Conservation (phyloP, 768 basidiomycete species). For the Lenzites betulinus region DNA sequence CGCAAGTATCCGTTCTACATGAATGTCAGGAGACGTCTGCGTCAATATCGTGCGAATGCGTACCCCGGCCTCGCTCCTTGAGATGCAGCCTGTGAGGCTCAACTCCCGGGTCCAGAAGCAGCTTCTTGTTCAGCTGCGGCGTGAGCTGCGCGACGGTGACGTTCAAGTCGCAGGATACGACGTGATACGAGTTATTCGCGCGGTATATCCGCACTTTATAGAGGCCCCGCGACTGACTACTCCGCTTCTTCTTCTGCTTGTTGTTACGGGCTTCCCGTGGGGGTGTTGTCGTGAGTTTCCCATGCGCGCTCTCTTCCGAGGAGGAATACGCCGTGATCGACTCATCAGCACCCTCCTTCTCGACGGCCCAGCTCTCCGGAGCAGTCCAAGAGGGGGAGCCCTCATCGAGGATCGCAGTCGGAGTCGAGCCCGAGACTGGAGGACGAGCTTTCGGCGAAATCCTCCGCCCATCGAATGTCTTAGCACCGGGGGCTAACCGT, state of each 20-base stretch:
- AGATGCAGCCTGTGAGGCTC: conserved; percentile 73
- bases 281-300: conserved; percentile 10
- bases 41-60: conserved; percentile 25
- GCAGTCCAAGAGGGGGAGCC: conserved; percentile 53
- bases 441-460: conserved; percentile 54
- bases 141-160: conserved; percentile 73
- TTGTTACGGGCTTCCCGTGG: background rate
- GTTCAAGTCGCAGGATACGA: conserved; percentile 60
- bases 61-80: conserved; percentile 76
- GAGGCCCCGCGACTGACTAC: conserved; percentile 11
- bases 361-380: conserved; percentile 79
- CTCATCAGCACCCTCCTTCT: conserved; percentile 44
- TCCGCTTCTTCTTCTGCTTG: conserved; percentile 23
- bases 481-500: conserved; percentile 22
- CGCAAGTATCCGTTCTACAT: conserved; percentile 77
- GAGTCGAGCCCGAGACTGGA: conserved; percentile 6
- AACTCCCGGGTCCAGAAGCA: conserved; percentile 49
- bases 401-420: conserved; percentile 14
- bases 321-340: conserved; percentile 42
- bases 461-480: conserved; percentile 37
- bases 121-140: conserved; percentile 58
- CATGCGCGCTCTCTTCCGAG: conserved; percentile 41
- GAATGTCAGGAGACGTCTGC: background rate
- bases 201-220: conserved; percentile 79
- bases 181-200: conserved; percentile 69